phyloP scores from a whole-genome alignment of 108 stramenopile genomes.

The Pseudonitzschia pungens region DNA sequence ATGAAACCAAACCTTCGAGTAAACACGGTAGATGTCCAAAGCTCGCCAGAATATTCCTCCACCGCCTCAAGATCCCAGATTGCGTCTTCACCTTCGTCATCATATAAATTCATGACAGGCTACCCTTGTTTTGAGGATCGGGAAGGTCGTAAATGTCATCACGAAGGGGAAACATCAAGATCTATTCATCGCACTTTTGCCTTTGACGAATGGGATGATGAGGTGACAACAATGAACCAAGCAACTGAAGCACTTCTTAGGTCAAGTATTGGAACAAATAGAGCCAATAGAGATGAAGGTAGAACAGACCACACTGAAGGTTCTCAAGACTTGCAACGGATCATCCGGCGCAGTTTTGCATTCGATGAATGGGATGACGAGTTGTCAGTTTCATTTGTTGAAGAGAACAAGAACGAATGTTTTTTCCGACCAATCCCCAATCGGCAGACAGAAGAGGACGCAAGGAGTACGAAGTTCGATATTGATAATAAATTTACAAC shows the following conservation, averaged over 20 bases:
- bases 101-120: not conserved
- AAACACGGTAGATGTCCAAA: too few species aligned
- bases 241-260: not conserved
- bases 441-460: not conserved
- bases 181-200: slow-evolving; percentile 9
- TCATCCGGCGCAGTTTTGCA: slow-evolving; percentile 24
- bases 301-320: not conserved
- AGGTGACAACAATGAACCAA: not conserved
- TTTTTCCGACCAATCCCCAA: not conserved
- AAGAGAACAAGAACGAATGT: not conserved
- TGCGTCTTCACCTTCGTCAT: too few species aligned
- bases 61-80: too few species aligned
- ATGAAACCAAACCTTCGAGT: not conserved
- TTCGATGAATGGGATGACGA: slow-evolving; percentile 34
- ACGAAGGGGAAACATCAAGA: not conserved
- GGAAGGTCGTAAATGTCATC: not conserved
- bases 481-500: not conserved
- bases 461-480: not conserved
- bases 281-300: not conserved
- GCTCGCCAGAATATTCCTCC: too few species aligned
- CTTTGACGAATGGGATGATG: slow-evolving; percentile 18
- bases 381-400: not conserved
- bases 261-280: too few species aligned
- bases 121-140: not conserved
- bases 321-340: not conserved